Percentiles rank a stretch among this genome's conserved stretches.
Evolutionary conservation across 2,329 filamentous ascomycete genomes (phyloP).

Genomic region (Sporothrix inflata): DNA sequence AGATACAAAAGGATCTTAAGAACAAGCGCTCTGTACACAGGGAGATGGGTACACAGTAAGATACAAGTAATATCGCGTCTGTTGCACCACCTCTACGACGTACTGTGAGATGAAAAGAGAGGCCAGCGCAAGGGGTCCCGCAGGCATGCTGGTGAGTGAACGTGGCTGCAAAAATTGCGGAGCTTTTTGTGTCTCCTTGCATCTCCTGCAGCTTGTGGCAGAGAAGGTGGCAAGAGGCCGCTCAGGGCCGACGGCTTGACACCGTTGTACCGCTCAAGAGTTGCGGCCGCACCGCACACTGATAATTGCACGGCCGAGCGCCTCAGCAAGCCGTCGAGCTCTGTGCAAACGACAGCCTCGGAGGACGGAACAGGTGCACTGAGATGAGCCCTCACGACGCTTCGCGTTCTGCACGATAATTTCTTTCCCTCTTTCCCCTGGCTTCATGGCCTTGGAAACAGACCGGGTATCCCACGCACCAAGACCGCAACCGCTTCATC

Average conservation of each 20-base stretch:
- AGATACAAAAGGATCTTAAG: slow-evolving; percentile 10
- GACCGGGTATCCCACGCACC: not conserved
- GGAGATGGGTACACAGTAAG: not conserved
- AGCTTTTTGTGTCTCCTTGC: not conserved
- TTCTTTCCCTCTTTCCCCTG: not conserved
- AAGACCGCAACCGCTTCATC: not conserved
- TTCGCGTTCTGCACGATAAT: not conserved
- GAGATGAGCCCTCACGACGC: not conserved
- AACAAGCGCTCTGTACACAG: slow-evolving; percentile 3
- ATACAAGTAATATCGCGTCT: not conserved
- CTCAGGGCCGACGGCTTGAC: not conserved
- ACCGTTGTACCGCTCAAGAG: not conserved
- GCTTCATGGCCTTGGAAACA: slow-evolving; percentile 9
- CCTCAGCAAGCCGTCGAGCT: not conserved
- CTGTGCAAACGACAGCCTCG: not conserved
- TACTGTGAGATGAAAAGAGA: slow-evolving; percentile 8
- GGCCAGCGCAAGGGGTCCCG: slow-evolving; percentile 5
- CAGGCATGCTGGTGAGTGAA: not conserved
- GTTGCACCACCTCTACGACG: slow-evolving; percentile 12
- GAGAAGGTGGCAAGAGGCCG: slow-evolving; percentile 2
- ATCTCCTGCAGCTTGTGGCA: not conserved
- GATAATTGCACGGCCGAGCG: slow-evolving; percentile 1
- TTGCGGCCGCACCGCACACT: not conserved
- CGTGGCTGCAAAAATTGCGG: slow-evolving; percentile 16
- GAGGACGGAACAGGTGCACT: not conserved